Percentiles rank a stretch among this genome's conserved stretches.
Evolutionary conservation across 768 basidiomycete genomes (phyloP).

Genomic region (Porphyrellus cyaneotinctus): DNA sequence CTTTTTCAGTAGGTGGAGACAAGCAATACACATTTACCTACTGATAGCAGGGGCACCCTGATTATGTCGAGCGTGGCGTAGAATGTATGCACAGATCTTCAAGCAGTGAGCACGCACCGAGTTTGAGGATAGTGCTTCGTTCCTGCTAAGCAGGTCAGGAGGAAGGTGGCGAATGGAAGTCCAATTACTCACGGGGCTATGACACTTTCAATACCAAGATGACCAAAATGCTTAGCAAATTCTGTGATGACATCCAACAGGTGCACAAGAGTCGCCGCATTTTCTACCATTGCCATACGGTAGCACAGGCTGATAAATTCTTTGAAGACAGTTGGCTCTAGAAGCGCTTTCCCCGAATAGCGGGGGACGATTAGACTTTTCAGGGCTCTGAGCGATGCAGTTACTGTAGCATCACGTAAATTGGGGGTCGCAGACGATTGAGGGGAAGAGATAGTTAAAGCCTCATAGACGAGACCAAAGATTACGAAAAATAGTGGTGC

Average conservation of each 20-base stretch:
- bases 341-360: conserved; percentile 75
- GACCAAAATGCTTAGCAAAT: conserved; percentile 44
- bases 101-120: conserved; percentile 61
- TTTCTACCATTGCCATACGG: conserved; percentile 85
- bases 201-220: conserved; percentile 23
- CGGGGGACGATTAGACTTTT: conserved; percentile 76
- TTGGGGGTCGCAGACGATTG: conserved; percentile 46
- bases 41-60: conserved; percentile 50
- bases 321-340: conserved; percentile 80
- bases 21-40: conserved; percentile 25
- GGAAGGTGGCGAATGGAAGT: background rate
- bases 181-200: conserved; percentile 17
- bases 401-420: conserved; percentile 43
- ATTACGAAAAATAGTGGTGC: conserved; percentile 81
- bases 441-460: conserved; percentile 62
- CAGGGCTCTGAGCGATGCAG: conserved; percentile 70
- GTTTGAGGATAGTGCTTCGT: conserved; percentile 33
- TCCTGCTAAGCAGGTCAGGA: conserved; percentile 7
- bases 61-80: conserved; percentile 67
- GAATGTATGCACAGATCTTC: conserved; percentile 74
- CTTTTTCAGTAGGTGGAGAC: conserved; percentile 8
- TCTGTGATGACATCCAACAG: conserved; percentile 64
- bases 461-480: conserved; percentile 93
- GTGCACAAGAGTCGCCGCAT: conserved; percentile 63
- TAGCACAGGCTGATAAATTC: conserved; percentile 88